phyloP scores from a whole-genome alignment of 176 grass and related monocot genomes.

The Pontederia crassipes region DNA sequence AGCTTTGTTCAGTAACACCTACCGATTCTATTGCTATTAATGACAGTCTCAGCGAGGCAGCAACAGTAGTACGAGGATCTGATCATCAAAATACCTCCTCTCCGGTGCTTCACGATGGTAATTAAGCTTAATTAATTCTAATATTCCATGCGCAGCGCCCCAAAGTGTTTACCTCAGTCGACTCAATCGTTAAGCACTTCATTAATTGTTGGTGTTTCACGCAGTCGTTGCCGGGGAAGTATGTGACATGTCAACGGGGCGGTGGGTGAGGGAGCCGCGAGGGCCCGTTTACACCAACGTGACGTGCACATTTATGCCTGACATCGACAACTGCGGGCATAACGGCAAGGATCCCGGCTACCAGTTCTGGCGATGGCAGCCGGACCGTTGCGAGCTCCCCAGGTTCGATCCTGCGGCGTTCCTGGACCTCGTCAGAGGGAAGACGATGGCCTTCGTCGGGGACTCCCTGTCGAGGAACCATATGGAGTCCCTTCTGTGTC shows the following conservation, averaged over 20 bases:
- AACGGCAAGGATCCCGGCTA: constrained; percentile 46
- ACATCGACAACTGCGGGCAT: constrained; percentile 62
- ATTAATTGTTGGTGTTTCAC: not conserved
- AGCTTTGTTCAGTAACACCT: no score
- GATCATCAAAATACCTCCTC: no score
- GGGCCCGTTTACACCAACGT: constrained; percentile 40
- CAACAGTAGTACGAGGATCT: no score
- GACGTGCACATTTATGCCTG: constrained; percentile 41
- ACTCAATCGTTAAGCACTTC: not conserved
- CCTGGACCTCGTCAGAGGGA: constrained; percentile 35
- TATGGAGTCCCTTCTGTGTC: constrained; percentile 55
- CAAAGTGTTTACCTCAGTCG: no score
- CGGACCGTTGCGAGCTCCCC: constrained; percentile 38
- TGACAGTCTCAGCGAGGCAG: no score
- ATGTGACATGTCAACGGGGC: constrained; percentile 45
- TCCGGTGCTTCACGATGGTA: no score
- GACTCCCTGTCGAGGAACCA: constrained; percentile 74
- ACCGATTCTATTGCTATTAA: no score
- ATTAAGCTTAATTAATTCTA: no score
- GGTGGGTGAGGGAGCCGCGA: constrained; percentile 46
- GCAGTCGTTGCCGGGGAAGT: not conserved
- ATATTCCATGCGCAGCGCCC: no score
- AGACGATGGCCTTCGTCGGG: constrained; percentile 54
- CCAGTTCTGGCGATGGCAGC: constrained; percentile 61
- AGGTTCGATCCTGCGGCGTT: constrained; percentile 40